Percentiles rank a stretch among this genome's conserved stretches.
Conservation (phyloP, 495 filamentous ascomycete genomes). For the Podospora fimiseda region DNA sequence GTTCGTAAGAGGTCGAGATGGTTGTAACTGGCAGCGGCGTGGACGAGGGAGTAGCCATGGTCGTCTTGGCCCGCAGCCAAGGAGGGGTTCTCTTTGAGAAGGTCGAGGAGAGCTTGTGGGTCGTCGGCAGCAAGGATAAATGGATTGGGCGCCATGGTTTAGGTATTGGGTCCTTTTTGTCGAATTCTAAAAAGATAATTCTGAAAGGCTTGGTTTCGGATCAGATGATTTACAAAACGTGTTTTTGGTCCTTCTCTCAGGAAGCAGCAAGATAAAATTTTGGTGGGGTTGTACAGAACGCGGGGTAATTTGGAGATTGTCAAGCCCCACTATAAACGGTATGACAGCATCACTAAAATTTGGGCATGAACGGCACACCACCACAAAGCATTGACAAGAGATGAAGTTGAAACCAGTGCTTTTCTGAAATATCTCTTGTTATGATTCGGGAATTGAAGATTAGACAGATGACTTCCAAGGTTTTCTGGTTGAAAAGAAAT, state of each 20-base stretch:
- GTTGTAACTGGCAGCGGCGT: slow-evolving; percentile 87
- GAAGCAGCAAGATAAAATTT: slow-evolving; percentile 6
- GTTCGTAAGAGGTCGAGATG: slow-evolving; percentile 71
- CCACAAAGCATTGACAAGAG: no score
- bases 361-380: no score
- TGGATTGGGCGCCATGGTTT: slow-evolving; percentile 60
- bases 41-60: slow-evolving; percentile 84
- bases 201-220: no score
- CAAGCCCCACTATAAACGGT: neutral
- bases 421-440: no score
- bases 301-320: neutral
- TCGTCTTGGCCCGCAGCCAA: slow-evolving; percentile 67
- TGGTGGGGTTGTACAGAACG: slow-evolving; percentile 11
- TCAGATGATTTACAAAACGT: no score
- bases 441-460: no score
- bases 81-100: slow-evolving; percentile 59
- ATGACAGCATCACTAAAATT: neutral
- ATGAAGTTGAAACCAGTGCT: no score
- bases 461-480: no score
- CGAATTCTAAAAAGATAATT: no score
- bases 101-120: slow-evolving; percentile 54
- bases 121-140: slow-evolving; percentile 77
- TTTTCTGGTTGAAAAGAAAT: no score
- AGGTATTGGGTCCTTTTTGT: no score
- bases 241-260: neutral